Percentiles rank a stretch among this genome's conserved stretches.
Conservation (phyloP, 257 asterid genomes). For the Przewalskia tangutica region DNA sequence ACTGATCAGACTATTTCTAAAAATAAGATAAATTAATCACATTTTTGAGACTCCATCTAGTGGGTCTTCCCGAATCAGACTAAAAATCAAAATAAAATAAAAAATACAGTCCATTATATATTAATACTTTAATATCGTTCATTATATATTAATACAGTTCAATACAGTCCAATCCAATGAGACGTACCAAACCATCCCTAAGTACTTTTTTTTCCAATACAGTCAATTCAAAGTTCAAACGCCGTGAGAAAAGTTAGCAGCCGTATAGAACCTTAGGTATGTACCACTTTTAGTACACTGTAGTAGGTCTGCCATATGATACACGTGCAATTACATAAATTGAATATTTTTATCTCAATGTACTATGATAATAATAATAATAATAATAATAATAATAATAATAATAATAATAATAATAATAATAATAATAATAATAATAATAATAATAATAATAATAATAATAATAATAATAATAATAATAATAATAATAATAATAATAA, state of each 20-base stretch:
- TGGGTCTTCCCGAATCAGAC: too few species aligned
- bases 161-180: too few species aligned
- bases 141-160: too few species aligned
- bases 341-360: background rate
- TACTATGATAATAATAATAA: background rate
- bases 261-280: background rate
- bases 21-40: too few species aligned
- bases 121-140: too few species aligned
- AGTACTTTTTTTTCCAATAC: background rate
- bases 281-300: background rate
- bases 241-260: background rate
- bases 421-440: too few species aligned
- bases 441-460: background rate
- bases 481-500: background rate
- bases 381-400: background rate
- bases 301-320: background rate
- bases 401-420: background rate
- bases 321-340: background rate
- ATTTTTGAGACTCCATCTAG: too few species aligned
- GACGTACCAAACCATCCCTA: too few species aligned
- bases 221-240: background rate
- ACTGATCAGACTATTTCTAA: too few species aligned
- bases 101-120: too few species aligned
- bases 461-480: background rate
- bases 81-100: too few species aligned